These are phyloP conservation scores for Artemisia tridentata DNA, from an alignment of 129 eudicot species.

Conservation along the genomic window DNA sequence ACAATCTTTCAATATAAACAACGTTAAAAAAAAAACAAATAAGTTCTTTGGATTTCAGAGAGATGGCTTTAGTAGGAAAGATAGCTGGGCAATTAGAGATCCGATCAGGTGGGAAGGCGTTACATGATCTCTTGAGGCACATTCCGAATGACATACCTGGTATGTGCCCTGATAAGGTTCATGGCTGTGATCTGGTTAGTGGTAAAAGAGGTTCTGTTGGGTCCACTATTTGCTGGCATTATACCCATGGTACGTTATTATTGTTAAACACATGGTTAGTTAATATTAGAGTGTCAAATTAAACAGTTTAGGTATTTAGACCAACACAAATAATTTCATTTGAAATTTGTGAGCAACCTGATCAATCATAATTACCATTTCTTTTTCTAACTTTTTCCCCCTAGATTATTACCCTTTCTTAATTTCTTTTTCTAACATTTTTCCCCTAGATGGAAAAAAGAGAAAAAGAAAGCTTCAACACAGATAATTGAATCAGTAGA, in stretches of 20 bases:
- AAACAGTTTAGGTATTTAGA: neutral
- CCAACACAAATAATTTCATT: neutral
- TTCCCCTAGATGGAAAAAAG: neutral
- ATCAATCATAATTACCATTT: neutral
- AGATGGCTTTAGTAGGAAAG: conserved; percentile 29
- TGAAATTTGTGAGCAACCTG: neutral
- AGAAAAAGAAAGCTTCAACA: conserved; percentile 9
- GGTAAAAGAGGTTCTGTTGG: conserved; percentile 36
- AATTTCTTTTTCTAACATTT: neutral
- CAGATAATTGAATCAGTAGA: conserved; percentile 23
- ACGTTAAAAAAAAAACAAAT: too few species aligned
- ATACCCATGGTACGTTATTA: conserved; percentile 30
- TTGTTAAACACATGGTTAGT: neutral
- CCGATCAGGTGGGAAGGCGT: conserved; percentile 29
- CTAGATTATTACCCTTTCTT: too few species aligned
- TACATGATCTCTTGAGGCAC: conserved; percentile 27
- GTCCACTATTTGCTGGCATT: conserved; percentile 29
- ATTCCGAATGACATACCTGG: conserved; percentile 16
- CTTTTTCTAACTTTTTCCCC: neutral
- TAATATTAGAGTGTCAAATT: neutral
- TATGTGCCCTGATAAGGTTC: conserved; percentile 21
- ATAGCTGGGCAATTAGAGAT: conserved; percentile 23
- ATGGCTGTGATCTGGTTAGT: conserved; percentile 30
- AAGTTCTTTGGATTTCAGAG: neutral
- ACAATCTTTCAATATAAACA: neutral